These are phyloP conservation scores for Casaregolazyma suthepensis DNA, from an alignment of 1,139 yeast species.

Conservation along the genomic window DNA sequence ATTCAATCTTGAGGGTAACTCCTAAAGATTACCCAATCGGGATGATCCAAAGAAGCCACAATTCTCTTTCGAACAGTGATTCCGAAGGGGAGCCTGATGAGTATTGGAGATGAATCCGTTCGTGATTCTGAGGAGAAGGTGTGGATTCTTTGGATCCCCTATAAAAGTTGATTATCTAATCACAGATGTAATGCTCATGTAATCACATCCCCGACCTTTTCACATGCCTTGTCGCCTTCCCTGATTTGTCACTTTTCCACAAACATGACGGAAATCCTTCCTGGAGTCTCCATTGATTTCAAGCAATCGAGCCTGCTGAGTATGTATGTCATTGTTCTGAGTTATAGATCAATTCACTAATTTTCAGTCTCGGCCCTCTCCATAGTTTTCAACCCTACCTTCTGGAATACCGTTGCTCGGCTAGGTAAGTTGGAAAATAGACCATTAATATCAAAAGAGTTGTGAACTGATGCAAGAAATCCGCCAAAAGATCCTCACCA, in stretches of 20 bases:
- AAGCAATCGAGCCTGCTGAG: constrained; percentile 9
- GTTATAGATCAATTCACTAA: background rate
- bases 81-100: no score
- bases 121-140: no score
- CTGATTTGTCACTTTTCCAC: background rate
- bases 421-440: constrained; percentile 30
- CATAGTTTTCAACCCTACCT: constrained; percentile 86
- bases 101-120: no score
- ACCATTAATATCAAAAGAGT: background rate
- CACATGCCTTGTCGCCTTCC: background rate
- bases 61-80: no score
- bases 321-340: constrained; percentile 4
- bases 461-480: constrained; percentile 44
- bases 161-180: no score
- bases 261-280: constrained; percentile 3
- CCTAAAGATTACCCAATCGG: no score
- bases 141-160: no score
- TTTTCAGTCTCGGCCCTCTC: constrained; percentile 30
- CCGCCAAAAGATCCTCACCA: constrained; percentile 66
- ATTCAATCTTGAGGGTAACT: no score
- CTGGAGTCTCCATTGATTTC: constrained; percentile 9
- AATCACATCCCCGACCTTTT: background rate
- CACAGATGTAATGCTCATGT: no score
- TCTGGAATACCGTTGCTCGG: constrained; percentile 93
- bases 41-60: no score